These are phyloP conservation scores for Pseudogymnoascus sp. DNA, from an alignment of 2,329 filamentous ascomycete species.

Conservation along the genomic window DNA sequence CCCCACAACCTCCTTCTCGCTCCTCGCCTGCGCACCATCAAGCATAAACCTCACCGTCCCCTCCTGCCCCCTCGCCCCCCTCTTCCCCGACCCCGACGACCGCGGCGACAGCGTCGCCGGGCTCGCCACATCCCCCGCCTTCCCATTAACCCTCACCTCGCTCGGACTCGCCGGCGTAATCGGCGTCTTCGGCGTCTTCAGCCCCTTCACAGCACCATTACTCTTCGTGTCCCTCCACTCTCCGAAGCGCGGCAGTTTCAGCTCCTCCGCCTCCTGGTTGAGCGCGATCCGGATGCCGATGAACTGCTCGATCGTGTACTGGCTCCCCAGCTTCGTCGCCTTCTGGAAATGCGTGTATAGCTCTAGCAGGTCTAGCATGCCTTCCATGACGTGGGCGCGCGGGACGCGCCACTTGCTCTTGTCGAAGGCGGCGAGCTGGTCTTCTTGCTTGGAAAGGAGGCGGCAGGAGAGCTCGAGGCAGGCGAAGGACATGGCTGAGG, in stretches of 20 bases:
- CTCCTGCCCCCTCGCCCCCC: constrained; percentile 38
- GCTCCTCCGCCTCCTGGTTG: constrained; percentile 68
- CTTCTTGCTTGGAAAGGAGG: constrained; percentile 49
- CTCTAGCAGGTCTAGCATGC: constrained; percentile 81
- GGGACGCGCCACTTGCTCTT: constrained; percentile 37
- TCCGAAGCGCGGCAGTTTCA: constrained; percentile 54
- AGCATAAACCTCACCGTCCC: constrained; percentile 87
- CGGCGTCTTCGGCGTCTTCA: constrained; percentile 28
- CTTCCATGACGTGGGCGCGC: constrained; percentile 55
- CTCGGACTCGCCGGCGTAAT: constrained; percentile 28
- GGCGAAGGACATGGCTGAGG: constrained; percentile 75
- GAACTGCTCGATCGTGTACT: constrained; percentile 68
- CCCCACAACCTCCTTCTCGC: constrained; percentile 60
- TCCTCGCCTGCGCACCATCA: constrained; percentile 64
- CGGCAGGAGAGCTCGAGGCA: constrained; percentile 73
- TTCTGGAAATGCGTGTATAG: constrained; percentile 80
- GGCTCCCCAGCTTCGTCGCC: constrained; percentile 63
- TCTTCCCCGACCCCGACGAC: constrained; percentile 22
- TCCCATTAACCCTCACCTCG: constrained; percentile 24
- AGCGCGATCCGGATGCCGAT: constrained; percentile 80
- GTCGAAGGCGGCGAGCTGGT: constrained; percentile 19
- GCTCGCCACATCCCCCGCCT: constrained; percentile 19
- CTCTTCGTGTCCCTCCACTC: constrained; percentile 41
- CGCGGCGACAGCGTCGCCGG: constrained; percentile 25
- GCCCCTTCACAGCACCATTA: constrained; percentile 27